phyloP scores from a whole-genome alignment of 176 grass and related monocot species.

The Eremochloa ophiuroides region DNA sequence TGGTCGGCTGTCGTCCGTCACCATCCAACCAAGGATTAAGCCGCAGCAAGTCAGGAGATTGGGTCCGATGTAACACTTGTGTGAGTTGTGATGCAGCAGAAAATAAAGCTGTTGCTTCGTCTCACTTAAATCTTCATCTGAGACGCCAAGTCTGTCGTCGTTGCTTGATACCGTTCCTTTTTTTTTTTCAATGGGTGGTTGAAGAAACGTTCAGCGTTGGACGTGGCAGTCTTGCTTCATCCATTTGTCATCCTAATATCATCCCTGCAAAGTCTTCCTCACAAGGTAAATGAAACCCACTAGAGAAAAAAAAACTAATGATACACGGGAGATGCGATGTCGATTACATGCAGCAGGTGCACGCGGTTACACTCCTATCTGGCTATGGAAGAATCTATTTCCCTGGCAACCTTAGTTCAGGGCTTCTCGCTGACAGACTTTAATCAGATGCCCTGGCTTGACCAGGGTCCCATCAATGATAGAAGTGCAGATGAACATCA shows the following conservation, averaged over 20 bases:
- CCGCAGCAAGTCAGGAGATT: no score
- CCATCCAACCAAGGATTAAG: neutral
- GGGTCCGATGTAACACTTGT: neutral
- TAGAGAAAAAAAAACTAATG: neutral
- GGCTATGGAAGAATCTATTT: neutral
- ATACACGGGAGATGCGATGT: no score
- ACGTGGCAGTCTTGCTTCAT: slow-evolving; percentile 19
- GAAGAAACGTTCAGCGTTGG: slow-evolving; percentile 4
- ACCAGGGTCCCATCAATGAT: neutral
- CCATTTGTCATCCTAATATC: neutral
- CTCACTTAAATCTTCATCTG: neutral
- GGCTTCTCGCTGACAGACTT: neutral
- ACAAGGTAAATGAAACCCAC: no score
- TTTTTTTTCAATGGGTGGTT: neutral
- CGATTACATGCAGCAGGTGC: no score
- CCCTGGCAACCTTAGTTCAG: neutral
- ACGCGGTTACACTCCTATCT: neutral
- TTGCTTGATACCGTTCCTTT: no score
- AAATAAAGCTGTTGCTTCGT: neutral
- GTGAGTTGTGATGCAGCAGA: neutral
- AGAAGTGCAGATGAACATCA: neutral
- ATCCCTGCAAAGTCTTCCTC: neutral
- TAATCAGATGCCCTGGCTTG: neutral
- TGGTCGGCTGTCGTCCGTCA: slow-evolving; percentile 1
- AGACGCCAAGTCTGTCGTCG: slow-evolving; percentile 9